These are phyloP conservation scores for Cryptosporidium sp. DNA, from an alignment of 169 alveolate species.

Conservation along the genomic window DNA sequence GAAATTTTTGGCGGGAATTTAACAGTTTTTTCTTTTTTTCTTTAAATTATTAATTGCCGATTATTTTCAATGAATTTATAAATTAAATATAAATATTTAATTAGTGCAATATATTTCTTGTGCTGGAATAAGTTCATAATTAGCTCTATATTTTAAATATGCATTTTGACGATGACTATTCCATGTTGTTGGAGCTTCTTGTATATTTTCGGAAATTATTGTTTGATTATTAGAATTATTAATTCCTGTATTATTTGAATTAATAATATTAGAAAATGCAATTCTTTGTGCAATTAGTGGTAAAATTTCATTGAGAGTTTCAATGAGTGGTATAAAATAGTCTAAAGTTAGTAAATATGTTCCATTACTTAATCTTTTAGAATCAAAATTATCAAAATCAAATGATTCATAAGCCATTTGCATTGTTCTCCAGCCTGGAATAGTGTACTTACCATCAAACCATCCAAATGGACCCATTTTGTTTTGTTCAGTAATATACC, in stretches of 20 bases:
- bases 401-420: conserved; percentile 67
- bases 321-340: conserved; percentile 24
- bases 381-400: conserved; percentile 57
- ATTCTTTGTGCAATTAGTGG: conserved; percentile 65
- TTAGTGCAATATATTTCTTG: conserved; percentile 63
- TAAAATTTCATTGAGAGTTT: conserved; percentile 27
- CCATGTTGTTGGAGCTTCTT: conserved; percentile 62
- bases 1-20: background rate
- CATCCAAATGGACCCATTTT: conserved; percentile 75
- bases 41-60: too few relatives aligned
- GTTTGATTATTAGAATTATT: conserved; percentile 2
- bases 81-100: background rate
- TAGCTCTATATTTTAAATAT: conserved; percentile 57
- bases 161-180: conserved; percentile 40
- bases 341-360: conserved; percentile 38
- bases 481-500: conserved; percentile 72
- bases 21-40: background rate
- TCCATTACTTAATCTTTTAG: conserved; percentile 49
- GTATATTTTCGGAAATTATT: background rate
- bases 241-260: background rate
- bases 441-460: conserved; percentile 71
- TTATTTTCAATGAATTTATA: background rate
- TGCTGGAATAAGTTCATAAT: conserved; percentile 61
- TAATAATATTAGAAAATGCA: conserved; percentile 5
- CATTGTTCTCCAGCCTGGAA: conserved; percentile 76